Evolutionary conservation across 768 basidiomycete species (phyloP), one percentile per base, ranked within the genome.

Genomic region (Russula foetens): DNA sequence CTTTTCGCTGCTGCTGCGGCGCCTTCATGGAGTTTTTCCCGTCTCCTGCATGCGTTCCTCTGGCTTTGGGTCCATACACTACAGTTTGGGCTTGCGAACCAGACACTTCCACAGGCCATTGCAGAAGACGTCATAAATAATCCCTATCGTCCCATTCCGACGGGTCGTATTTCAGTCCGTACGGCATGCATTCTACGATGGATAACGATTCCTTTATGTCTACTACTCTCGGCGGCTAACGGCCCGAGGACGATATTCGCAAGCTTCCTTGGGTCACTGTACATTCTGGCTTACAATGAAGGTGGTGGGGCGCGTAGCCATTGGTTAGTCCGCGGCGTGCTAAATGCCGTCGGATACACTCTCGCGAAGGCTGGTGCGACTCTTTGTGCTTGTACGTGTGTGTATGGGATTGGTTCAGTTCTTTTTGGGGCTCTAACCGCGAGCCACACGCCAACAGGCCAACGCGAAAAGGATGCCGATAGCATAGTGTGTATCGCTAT

Each of bases 311-410:
- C 56, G 29, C 12, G 55, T 14, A 57, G 64, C 23, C 65, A 71
- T 53, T 76, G 77, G 77, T 43, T 73, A 28, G 65, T 70, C 23
- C 72, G 76, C 52, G 74, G 75, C 56, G 41, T 69, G 1, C 52
- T 75, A 44, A 75, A 73, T 41, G 75, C 73, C 11, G 57, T 70
- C n/a, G 76, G 75, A 33, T 73, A 71, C 50, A 72, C 72, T 21
- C 55, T 71, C 39, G 75, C 77, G 56, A 73, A 78, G 59, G 66
- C 69, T 0, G 76, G 76, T 11, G 74, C 72, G 5, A 74, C 74
- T 9, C 65, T 75, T 15, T 58, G 73, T 19, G 70, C 75, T n/a
- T 69, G 76, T 74, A 59, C 5, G 73, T 66, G 11, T 31, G 7
- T 21, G 11, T 52, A 14, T 35, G 26, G 17, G 26, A 38, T 31